A percentile compares a stretch with the other conserved stretches of the same genome.
phyloP scores from a whole-genome alignment of 1,284 basidiomycete species.

The Ceratobasidium sp. region DNA sequence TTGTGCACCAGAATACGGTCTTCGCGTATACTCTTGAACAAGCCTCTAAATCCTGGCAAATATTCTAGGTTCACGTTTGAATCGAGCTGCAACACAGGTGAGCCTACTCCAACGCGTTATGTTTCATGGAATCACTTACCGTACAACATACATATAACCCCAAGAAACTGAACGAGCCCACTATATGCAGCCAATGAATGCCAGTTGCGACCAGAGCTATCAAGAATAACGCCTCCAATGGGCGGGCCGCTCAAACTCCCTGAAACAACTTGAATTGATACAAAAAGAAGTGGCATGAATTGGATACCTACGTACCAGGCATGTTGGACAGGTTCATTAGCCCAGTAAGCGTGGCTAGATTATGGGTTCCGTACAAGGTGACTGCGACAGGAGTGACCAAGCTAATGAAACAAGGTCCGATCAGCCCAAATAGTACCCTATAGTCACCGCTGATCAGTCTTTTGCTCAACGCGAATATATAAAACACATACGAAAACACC shows the following conservation, averaged over 20 bases:
- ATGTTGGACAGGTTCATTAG: conserved; percentile 50
- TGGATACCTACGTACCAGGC: conserved; percentile 47
- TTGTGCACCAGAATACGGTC: too few species aligned
- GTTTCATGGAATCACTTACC: conserved; percentile 12
- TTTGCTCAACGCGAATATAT: neutral
- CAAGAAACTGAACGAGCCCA: conserved; percentile 42
- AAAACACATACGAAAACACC: conserved; percentile 49
- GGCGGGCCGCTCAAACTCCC: conserved; percentile 50
- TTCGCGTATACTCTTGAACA: too few species aligned
- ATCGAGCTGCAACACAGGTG: conserved; percentile 47
- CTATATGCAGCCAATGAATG: conserved; percentile 48
- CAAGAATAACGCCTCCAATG: conserved; percentile 51
- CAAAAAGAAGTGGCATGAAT: neutral
- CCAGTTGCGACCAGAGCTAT: conserved; percentile 50
- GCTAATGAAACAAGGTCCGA: conserved; percentile 52
- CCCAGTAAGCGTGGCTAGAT: conserved; percentile 51
- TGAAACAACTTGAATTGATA: conserved; percentile 14
- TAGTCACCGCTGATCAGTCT: neutral
- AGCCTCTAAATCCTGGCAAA: too few species aligned
- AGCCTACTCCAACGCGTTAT: conserved; percentile 31
- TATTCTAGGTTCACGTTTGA: too few species aligned
- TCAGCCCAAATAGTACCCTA: conserved; percentile 47
- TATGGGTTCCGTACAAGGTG: conserved; percentile 51
- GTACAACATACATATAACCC: conserved; percentile 46
- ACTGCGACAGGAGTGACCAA: conserved; percentile 51